Evolutionary conservation across 768 basidiomycete species (phyloP), one percentile per base, ranked within the genome.

Genomic region (Multifurca ochricompacta): DNA sequence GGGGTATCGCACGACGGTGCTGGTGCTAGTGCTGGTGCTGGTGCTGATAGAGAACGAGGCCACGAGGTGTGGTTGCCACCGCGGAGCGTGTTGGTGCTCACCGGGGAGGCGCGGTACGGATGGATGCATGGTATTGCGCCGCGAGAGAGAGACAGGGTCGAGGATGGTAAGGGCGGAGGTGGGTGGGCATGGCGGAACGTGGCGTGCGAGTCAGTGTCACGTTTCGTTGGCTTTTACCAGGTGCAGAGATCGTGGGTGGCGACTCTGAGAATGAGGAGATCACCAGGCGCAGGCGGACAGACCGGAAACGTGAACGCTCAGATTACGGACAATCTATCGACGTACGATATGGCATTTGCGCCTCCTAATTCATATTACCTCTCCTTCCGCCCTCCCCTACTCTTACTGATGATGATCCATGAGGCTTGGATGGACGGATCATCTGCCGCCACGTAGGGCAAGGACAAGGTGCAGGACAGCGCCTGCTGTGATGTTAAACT

Each of bases 391-490:
- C 59, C 53, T 62, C 43, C 21, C 63, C 40, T 62, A 41, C 21
- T 63, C 40, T 59, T 56, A 48, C 48, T 48, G 34, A 59, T 39
- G 41, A 34, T 9, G 45, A 25, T 2, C 18, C 30, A 9, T 41
- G 39, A 40, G 18, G 16, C 5, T 36, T 19, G 11, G 42, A 52
- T 30, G 43, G 40, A 18, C 14, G 28, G 42, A 47, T 77, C 72
- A 83, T 70, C 71, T 72, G 16, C 95, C 95, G 40, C 95, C 95
- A 70, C 95, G 91, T 39, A 98, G 81, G 6, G 95, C 92, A 43
- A 98, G 83, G 52, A 98, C 95, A 46, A 98, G 76, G 74, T 98
- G 95, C 62, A 98, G 82, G 25, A 91, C 87, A 23, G 88, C 78
- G 51, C 95, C 94, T 3, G 91, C 84, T 21, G 72, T 67, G 67